A percentile compares a stretch with the other conserved stretches of the same genome.
Evolutionary conservation across 257 asterid species (phyloP).

Genomic region (Thymus quinquecostatus): DNA sequence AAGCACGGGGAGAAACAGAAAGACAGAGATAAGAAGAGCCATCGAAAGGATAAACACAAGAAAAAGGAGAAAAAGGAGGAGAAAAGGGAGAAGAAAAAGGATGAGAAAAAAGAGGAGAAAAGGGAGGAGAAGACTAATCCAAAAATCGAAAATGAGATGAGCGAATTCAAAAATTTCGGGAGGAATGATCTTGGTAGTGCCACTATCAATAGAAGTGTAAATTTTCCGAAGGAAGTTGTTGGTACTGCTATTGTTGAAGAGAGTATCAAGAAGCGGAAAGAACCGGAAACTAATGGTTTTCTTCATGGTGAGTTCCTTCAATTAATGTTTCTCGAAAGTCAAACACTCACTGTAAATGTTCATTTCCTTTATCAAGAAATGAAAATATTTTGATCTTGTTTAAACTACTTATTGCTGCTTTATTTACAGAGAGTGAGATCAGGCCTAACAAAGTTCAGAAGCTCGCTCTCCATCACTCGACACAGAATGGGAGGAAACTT

Average conservation of each 20-base stretch:
- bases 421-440: slow-evolving; percentile 62
- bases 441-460: slow-evolving; percentile 61
- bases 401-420: slow-evolving; percentile 44
- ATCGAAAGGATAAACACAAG: slow-evolving; percentile 48
- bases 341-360: slow-evolving; percentile 16
- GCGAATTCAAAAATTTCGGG: slow-evolving; percentile 34
- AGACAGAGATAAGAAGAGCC: slow-evolving; percentile 50
- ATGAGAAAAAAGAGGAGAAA: slow-evolving; percentile 38
- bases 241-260: slow-evolving; percentile 43
- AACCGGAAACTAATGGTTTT: slow-evolving; percentile 60
- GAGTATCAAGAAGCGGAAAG: slow-evolving; percentile 60
- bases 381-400: slow-evolving; percentile 18
- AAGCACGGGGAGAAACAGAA: slow-evolving; percentile 45
- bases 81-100: slow-evolving; percentile 27
- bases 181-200: slow-evolving; percentile 36
- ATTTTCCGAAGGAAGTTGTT: slow-evolving; percentile 37
- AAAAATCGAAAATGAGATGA: slow-evolving; percentile 44
- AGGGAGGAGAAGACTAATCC: slow-evolving; percentile 41
- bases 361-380: slow-evolving; percentile 18
- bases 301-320: slow-evolving; percentile 65
- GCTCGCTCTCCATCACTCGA: slow-evolving; percentile 45
- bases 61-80: slow-evolving; percentile 40
- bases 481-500: slow-evolving; percentile 63
- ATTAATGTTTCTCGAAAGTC: slow-evolving; percentile 1
- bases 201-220: slow-evolving; percentile 32